phyloP scores from a whole-genome alignment of 768 basidiomycete species.

The Tulasnella sp. region DNA sequence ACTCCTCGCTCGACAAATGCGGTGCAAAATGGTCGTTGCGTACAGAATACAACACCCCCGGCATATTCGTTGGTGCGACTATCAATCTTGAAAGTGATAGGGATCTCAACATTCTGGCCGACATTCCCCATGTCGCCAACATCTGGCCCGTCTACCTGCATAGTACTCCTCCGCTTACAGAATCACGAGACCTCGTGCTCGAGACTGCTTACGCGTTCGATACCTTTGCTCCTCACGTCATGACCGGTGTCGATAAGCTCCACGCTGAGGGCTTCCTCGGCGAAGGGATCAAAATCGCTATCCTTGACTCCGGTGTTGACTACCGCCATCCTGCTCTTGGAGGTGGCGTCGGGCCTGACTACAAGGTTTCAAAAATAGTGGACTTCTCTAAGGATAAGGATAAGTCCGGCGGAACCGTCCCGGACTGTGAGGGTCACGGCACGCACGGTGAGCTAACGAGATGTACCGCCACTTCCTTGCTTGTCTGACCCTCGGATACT shows the following conservation, averaged over 20 bases:
- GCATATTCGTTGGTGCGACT: slow-evolving; percentile 17
- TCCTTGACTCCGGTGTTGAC: slow-evolving; percentile 34
- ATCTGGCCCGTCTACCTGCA: not conserved
- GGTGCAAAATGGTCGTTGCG: slow-evolving; percentile 14
- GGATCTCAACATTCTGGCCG: slow-evolving; percentile 21
- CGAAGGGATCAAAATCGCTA: slow-evolving; percentile 29
- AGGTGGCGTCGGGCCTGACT: slow-evolving; percentile 22
- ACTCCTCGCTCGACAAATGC: slow-evolving; percentile 17
- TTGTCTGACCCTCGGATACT: not conserved
- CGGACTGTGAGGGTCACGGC: slow-evolving; percentile 42
- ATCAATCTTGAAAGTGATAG: not conserved
- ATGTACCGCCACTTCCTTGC: not conserved
- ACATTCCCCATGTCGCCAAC: slow-evolving; percentile 24
- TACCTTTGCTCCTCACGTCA: slow-evolving; percentile 28
- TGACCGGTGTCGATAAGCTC: slow-evolving; percentile 36
- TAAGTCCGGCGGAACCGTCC: slow-evolving; percentile 22
- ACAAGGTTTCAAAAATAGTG: slow-evolving; percentile 25
- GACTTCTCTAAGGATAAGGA: slow-evolving; percentile 34
- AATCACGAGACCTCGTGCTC: not conserved
- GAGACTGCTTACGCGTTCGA: not conserved
- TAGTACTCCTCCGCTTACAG: not conserved
- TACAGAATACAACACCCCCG: not conserved
- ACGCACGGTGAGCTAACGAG: slow-evolving; percentile 47
- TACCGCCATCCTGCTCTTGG: slow-evolving; percentile 34
- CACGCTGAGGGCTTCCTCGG: slow-evolving; percentile 16